Evolutionary conservation across 495 filamentous ascomycete genomes (phyloP), one percentile per base, ranked within the genome.

Genomic region (Platismatia glauca): DNA sequence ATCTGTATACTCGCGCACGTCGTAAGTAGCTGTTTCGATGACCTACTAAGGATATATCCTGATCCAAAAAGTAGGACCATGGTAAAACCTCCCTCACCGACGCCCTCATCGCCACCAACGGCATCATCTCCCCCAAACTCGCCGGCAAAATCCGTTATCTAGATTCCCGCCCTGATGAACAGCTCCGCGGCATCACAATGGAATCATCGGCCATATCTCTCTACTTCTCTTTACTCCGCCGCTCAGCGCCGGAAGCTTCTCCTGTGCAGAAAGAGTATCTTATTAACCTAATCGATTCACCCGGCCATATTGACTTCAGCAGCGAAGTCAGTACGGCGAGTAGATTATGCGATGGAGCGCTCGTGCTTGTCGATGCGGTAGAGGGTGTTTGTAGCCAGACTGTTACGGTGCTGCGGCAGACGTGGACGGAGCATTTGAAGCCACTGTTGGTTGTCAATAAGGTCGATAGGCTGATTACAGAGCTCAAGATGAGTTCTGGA

Each of bases 381-480:
- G 94, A 99, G 71, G 94, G 94, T 41, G 94, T 99, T 20, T 97
- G 94, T 76, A 96, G 91, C 72, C 94, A 99, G 76, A 99, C 94
- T 0, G 92, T 97, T 33, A 99, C 94, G 0, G 94, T 99, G 34
- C 80, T 99, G 18, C 84, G 94, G 27, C 94, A 97, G 71, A 87
- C 90, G 33, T 99, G 94, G 93, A 88, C 89, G 38, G 95, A 99
- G 77, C 90, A 95, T 69, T 80, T 99, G 68, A 95, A 92, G 74
- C 95, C 94, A 1, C 81, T 99, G 38, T 77, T 99, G 39, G 89
- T 97, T 43, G 92, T 99, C 71, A 99, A 99, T 78, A 99, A 99
- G 74, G 93, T 99, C 74, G 94, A 99, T 72, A 83, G 94, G 31
- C 80, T 99, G 37, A 80, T 99, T 37, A 94, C 89, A 0, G 94